phyloP scores from a whole-genome alignment of 148 eudicot genomes.

The Agrostemma githago region DNA sequence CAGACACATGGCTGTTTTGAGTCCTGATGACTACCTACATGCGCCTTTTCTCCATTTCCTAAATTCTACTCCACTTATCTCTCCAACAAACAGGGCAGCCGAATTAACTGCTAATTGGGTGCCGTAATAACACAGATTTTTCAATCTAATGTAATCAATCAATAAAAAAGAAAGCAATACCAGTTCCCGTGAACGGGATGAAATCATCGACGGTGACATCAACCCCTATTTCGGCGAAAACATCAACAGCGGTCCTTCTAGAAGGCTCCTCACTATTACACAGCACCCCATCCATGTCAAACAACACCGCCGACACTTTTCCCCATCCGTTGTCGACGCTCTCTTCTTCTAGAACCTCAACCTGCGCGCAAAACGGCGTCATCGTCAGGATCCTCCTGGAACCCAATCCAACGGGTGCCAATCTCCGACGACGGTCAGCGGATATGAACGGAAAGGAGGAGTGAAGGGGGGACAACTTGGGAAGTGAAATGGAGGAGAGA shows the following conservation, averaged over 20 bases:
- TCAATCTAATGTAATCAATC: neutral
- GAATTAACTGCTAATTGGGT: neutral
- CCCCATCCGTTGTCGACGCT: slow-evolving; percentile 49
- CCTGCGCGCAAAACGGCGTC: slow-evolving; percentile 40
- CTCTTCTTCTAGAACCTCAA: slow-evolving; percentile 33
- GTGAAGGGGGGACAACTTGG: neutral
- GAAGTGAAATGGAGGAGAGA: slow-evolving; percentile 19
- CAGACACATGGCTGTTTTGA: too few relatives aligned
- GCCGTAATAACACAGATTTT: neutral
- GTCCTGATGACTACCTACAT: slow-evolving; percentile 2
- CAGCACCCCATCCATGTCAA: slow-evolving; percentile 97
- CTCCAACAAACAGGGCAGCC: neutral
- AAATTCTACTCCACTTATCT: neutral
- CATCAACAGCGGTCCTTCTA: slow-evolving; percentile 73
- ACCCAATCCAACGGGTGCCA: neutral
- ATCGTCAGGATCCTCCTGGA: slow-evolving; percentile 8
- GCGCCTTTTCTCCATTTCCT: neutral
- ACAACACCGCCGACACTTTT: slow-evolving; percentile 86
- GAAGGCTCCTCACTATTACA: slow-evolving; percentile 91
- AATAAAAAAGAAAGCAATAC: slow-evolving; percentile 26
- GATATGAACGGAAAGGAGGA: neutral
- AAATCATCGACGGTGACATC: slow-evolving; percentile 73
- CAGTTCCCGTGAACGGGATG: slow-evolving; percentile 96
- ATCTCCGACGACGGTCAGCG: slow-evolving; percentile 7
- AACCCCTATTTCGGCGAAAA: slow-evolving; percentile 87